phyloP scores from a whole-genome alignment of 2,329 filamentous ascomycete species.

The Penicillium sp. region DNA sequence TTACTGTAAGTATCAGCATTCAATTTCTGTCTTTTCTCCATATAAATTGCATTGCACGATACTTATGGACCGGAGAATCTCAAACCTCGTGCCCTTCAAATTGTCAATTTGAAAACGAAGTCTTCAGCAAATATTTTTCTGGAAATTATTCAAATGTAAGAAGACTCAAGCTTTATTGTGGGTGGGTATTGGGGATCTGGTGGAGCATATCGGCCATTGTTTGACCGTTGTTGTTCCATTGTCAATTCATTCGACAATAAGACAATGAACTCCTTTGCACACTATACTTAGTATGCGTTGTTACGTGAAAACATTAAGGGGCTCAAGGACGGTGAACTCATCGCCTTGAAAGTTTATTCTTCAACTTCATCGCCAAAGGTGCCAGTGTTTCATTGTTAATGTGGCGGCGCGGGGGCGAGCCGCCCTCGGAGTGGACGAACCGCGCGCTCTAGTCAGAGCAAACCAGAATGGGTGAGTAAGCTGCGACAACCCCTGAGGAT shows the following conservation, averaged over 20 bases:
- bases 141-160: not conserved
- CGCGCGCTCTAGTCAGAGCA: not conserved
- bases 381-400: not conserved
- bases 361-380: not conserved
- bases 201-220: not conserved
- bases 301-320: not conserved
- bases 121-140: too few relatives aligned
- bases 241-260: not conserved
- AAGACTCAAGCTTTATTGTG: not conserved
- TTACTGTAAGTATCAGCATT: not conserved
- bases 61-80: not conserved
- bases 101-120: too few relatives aligned
- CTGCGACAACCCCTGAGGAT: not conserved
- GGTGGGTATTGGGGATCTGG: not conserved
- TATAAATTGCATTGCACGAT: not conserved
- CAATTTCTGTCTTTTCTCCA: not conserved
- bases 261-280: too few relatives aligned
- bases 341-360: not conserved
- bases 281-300: not conserved
- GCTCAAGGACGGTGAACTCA: not conserved
- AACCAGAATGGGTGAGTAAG: not conserved
- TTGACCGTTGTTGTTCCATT: not conserved
- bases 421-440: not conserved
- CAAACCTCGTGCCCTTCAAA: not conserved
- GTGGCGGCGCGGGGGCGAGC: not conserved